Evolutionary conservation across 208 protist genomes (phyloP), one percentile per base, ranked within the genome.

Genomic region (Trichomonas gallinae): DNA sequence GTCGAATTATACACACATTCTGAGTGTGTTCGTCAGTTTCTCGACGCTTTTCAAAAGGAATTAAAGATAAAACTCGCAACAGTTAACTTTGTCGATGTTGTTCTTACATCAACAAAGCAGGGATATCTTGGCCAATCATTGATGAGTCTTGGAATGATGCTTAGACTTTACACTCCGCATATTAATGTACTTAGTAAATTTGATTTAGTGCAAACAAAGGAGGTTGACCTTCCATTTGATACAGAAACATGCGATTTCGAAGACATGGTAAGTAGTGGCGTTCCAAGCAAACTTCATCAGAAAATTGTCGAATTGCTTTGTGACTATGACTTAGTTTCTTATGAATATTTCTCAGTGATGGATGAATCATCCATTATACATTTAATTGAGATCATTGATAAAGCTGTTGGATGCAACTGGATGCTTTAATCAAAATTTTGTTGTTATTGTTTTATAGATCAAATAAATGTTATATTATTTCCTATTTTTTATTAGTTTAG

Each of bases 1-100:
- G 99, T 99, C 23, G 99, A 99, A 98, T 98, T 99, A 46, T 99
- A 99, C 97, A 98, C 99, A 38, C 98, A 99, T 97, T 98, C 99
- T 96, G 97, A 98, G 26, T 96, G 98, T 36, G 97, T 99, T 96
- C 98, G 98, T 51, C 96, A 97, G 8, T 98, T 99, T 96, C 97
- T 98, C 45, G 96, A 98, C 21, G 40, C 51, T 38, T 87, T 99
- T 88, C 49, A 36, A 31, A 51, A 97, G 23, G 63, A 85, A 21
- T 26, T 45, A 31, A 40, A 96, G 26, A 4, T 63, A 34, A 88
- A 96, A 58, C 46, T 97, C 38, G 91, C 63, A 11, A 40, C 81
- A 40, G 98, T 99, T 17, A 98, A 99, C 97, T 98, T 99, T 34
- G 98, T 99, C 1, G 99, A 99, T 97, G 98, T 98, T 34, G 98